A percentile compares a stretch with the other conserved stretches of the same genome.
phyloP scores from a whole-genome alignment of 2,329 filamentous ascomycete species.

The Exophiala sp. region DNA sequence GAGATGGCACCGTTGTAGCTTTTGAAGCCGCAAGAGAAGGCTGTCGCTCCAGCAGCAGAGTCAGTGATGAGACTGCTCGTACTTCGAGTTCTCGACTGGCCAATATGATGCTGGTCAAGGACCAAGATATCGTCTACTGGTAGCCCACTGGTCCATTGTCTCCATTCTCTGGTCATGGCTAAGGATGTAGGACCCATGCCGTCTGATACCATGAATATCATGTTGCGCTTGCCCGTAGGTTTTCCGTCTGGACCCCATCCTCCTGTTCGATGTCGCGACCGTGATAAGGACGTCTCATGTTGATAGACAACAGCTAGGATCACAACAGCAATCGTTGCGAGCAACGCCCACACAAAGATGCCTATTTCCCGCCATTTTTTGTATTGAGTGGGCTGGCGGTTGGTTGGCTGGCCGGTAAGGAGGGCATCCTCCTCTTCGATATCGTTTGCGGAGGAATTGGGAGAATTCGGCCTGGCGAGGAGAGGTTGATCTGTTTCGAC shows the following conservation, averaged over 20 bases:
- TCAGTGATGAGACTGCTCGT: slow-evolving; percentile 85
- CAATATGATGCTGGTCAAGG: slow-evolving; percentile 86
- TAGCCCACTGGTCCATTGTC: slow-evolving; percentile 72
- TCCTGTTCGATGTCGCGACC: slow-evolving; percentile 28
- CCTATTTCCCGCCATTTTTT: slow-evolving; percentile 70
- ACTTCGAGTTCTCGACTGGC: slow-evolving; percentile 81
- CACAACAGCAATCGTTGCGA: slow-evolving; percentile 75
- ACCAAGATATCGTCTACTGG: slow-evolving; percentile 71
- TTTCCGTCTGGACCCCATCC: slow-evolving; percentile 40
- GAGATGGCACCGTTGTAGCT: slow-evolving; percentile 97
- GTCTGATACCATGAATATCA: slow-evolving; percentile 99
- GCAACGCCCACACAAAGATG: slow-evolving; percentile 75
- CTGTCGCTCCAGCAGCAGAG: slow-evolving; percentile 93
- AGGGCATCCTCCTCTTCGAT: slow-evolving; percentile 62
- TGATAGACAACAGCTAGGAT: slow-evolving; percentile 80
- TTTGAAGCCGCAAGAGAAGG: slow-evolving; percentile 88
- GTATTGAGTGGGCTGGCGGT: slow-evolving; percentile 34
- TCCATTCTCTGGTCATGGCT: slow-evolving; percentile 79
- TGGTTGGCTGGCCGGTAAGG: slow-evolving; percentile 52
- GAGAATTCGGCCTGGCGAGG: slow-evolving; percentile 55
- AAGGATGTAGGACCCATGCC: slow-evolving; percentile 96
- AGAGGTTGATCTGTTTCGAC: slow-evolving; percentile 49
- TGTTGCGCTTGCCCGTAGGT: slow-evolving; percentile 72
- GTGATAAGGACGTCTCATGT: slow-evolving; percentile 50
- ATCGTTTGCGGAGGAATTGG: slow-evolving; percentile 51